Base-by-base conservation (phyloP, 768 basidiomycete species). In the Phylloporus scabripes region DNA sequence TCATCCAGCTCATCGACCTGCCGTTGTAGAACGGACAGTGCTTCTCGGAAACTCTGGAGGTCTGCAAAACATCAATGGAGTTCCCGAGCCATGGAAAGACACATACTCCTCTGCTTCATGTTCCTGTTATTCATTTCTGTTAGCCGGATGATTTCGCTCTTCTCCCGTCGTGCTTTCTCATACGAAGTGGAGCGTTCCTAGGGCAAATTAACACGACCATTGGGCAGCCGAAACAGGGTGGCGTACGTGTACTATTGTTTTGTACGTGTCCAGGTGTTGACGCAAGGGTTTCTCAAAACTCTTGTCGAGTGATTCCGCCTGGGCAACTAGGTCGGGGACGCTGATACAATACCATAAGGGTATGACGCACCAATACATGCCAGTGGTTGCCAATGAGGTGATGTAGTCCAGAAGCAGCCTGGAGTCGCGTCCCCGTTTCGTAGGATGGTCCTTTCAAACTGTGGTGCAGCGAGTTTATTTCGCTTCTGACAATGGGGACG, bases 1-100 rank as follows among this genome's bases (percentile, higher is more conserved):
- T 81, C 81, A 67, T 97, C 93, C 2, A 96, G 73, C 51, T 92
- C 92, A 58, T 95, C 91, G 0, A 97, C 92, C 66, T 95, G 92
- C 34, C 82, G 75, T 58, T 95, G 93, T 36, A 95, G 71, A 12
- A 91, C 75, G 23, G 79, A 66, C 31, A 96, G 70, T 17, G 92
- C 90, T 69, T 88, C 84, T 55, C 92, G 77, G 70, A 95, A 95
- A 41, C 78, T 83, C 57, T 93, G 89, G 28, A 96, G 73, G 70
- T 96, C 92, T 94, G 55, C n/a, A 42, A 45, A 20, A 46, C 33
- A 39, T 54, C 29, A 55, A 43, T 50, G 20, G 17, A 18, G 29
- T 60, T 48, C 33, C 24, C 21, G 39, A 36, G 46, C 33, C n/a
- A 47, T 26, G 41, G 46, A 51, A 50, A 43, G 23, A 48, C 32